Conservation (phyloP, 805 yeast genomes). For the Yamadazyma laniorum region DNA sequence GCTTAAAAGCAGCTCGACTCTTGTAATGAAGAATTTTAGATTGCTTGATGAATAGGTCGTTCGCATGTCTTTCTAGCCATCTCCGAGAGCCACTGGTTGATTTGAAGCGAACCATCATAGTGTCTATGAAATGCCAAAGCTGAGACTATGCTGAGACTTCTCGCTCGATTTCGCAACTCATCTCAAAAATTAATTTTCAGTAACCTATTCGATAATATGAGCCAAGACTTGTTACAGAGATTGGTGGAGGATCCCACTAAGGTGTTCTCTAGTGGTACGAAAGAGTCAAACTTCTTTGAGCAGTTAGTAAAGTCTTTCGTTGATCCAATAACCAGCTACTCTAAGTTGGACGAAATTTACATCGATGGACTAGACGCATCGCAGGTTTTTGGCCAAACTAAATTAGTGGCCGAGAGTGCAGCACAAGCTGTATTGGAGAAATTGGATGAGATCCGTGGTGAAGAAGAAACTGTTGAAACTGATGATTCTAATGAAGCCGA, state of each 20-base stretch:
- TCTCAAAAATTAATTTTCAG: conserved; percentile 10
- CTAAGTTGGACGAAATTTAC: conserved; percentile 77
- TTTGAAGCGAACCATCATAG: conserved; percentile 8
- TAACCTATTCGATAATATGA: conserved; percentile 1
- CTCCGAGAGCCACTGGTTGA: conserved; percentile 49
- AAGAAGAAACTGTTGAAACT: conserved; percentile 28
- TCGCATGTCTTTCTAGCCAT: conserved; percentile 73
- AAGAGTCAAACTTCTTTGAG: conserved; percentile 21
- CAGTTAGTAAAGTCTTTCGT: conserved; percentile 46
- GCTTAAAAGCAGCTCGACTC: conserved; percentile 90
- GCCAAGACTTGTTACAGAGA: conserved; percentile 7
- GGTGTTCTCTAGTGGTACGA: conserved; percentile 9
- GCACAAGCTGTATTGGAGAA: conserved; percentile 60
- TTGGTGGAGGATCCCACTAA: conserved; percentile 16
- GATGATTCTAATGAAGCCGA: conserved; percentile 25
- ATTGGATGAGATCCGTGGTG: conserved; percentile 47
- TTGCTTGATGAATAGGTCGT: conserved; percentile 63
- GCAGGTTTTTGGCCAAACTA: conserved; percentile 93
- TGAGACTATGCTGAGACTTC: too few species aligned
- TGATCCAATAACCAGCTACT: conserved; percentile 54
- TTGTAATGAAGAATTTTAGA: conserved; percentile 62
- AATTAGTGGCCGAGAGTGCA: conserved; percentile 77
- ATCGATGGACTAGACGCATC: conserved; percentile 85
- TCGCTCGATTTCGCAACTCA: conserved; percentile 15
- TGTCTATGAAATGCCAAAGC: too few species aligned